Conservation (phyloP, 2,329 filamentous ascomycete genomes). For the Penicillium fuscoglaucum region DNA sequence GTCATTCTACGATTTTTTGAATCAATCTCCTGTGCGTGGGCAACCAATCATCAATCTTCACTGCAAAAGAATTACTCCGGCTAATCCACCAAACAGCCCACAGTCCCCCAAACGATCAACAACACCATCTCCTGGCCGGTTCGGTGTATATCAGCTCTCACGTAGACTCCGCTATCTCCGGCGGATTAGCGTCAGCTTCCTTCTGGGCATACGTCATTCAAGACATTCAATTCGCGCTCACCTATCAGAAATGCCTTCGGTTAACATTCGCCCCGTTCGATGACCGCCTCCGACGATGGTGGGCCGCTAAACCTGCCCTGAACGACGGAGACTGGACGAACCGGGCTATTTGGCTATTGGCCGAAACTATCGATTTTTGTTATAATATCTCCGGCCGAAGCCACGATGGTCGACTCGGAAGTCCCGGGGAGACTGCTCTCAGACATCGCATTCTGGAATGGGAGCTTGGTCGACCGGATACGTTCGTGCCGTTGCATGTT, state of each 20-base stretch:
- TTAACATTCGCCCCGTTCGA: slow-evolving; percentile 35
- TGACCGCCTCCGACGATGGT: slow-evolving; percentile 31
- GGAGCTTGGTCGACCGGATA: slow-evolving; percentile 30
- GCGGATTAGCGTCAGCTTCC: slow-evolving; percentile 35
- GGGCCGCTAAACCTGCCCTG: slow-evolving; percentile 26
- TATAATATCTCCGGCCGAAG: slow-evolving; percentile 27
- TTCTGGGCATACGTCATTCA: slow-evolving; percentile 41
- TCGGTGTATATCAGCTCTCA: slow-evolving; percentile 40
- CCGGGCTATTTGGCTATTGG: slow-evolving; percentile 36
- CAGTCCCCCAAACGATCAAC: slow-evolving; percentile 35
- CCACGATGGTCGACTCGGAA: slow-evolving; percentile 19
- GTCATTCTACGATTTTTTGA: slow-evolving; percentile 40
- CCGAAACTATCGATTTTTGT: slow-evolving; percentile 37
- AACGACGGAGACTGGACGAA: slow-evolving; percentile 38
- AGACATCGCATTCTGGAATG: slow-evolving; percentile 30
- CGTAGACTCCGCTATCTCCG: slow-evolving; percentile 35
- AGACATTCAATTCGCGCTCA: slow-evolving; percentile 38
- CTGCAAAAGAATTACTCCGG: neutral
- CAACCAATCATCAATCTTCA: neutral
- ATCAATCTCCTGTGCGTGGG: slow-evolving; percentile 36
- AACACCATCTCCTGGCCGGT: slow-evolving; percentile 37
- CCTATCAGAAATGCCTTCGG: slow-evolving; percentile 35
- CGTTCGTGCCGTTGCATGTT: slow-evolving; percentile 34
- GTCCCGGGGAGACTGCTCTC: slow-evolving; percentile 21
- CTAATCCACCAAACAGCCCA: slow-evolving; percentile 26